Base-by-base conservation (phyloP, 352 stramenopile species). In the Phytophthora aleatoria region DNA sequence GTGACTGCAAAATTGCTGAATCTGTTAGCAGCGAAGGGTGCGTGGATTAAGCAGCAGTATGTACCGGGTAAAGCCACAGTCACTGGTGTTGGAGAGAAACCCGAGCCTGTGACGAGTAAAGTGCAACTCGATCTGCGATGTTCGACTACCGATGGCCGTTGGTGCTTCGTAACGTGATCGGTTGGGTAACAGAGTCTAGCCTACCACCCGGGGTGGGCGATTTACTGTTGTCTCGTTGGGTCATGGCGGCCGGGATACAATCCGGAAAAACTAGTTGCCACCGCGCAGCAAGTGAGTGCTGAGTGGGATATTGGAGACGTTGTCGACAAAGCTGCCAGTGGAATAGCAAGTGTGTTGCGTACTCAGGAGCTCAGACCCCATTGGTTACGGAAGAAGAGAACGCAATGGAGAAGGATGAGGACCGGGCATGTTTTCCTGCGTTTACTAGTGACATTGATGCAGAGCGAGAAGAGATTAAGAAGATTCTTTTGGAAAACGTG, bases 291-390 rank as follows among this genome's bases (percentile, higher is more conserved):
- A 62, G 15, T 68, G 2, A 12, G 12, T 5, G 6, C 24, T 28
- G 44, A 36, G 3, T 67, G 43, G 35, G 35, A 61, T 47, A 61
- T 67, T 33, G 45, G 43, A 28, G 50, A 67, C n/a, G 36, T 61
- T 2, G 59, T 50, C 10, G 58, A 59, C 1, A 7, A 15, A 4
- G 1, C 31, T 6, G 10, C 0, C 8, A 43, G 9, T 24, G 33
- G 12, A 0, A 3, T 39, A 6, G 42, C 58, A 6, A 66, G 31
- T 3, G 10, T 59, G 10, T 64, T 0, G 57, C 47, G 1, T 57
- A 57, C 28, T 26, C 49, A 11, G 30, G 36, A 5, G 4, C 4
- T 4, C n/a, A 16, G 33, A 31, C 4, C 0, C 6, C 26, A 3
- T 11, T 28, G 4, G 1, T 24, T 1, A 48, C 58, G 3, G 24